A percentile compares a stretch with the other conserved stretches of the same genome.
phyloP scores from a whole-genome alignment of 768 basidiomycete species.

The Collybia mongolica region DNA sequence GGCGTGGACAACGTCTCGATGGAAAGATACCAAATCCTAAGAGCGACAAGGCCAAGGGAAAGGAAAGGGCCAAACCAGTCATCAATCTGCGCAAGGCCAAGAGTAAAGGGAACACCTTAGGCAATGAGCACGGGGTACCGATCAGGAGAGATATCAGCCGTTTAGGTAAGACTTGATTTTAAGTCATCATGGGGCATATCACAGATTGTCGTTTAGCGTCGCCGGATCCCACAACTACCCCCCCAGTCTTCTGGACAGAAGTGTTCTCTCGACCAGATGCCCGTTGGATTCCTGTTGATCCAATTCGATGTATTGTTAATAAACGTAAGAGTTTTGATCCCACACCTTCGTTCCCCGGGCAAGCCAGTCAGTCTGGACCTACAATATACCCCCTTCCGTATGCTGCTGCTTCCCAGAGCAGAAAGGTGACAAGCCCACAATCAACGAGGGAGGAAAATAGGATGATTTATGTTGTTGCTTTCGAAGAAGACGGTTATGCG shows the following conservation, averaged over 20 bases:
- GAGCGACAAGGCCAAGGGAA: conserved; percentile 54
- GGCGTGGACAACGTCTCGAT: conserved; percentile 40
- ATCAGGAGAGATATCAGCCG: conserved; percentile 15
- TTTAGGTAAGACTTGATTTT: conserved; percentile 18
- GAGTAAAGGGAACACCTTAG: conserved; percentile 45
- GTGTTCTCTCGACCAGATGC: conserved; percentile 91
- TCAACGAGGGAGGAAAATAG: conserved; percentile 58
- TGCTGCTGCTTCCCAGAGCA: conserved; percentile 10
- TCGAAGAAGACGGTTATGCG: conserved; percentile 93
- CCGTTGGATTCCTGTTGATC: conserved; percentile 93
- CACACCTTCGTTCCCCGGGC: conserved; percentile 27
- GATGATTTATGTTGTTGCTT: conserved; percentile 90
- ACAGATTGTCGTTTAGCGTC: conserved; percentile 19
- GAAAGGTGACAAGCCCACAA: conserved; percentile 23
- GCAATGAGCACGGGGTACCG: conserved; percentile 18
- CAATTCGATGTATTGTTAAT: conserved; percentile 76
- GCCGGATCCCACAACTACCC: conserved; percentile 58
- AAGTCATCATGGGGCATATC: not conserved
- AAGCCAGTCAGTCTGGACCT: conserved; percentile 11
- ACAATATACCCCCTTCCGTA: conserved; percentile 19
- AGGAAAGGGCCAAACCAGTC: conserved; percentile 53
- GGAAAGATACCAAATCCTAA: conserved; percentile 29
- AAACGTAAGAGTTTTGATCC: conserved; percentile 83
- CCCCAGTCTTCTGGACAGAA: conserved; percentile 96
- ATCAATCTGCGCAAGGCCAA: conserved; percentile 60